phyloP scores from a whole-genome alignment of 2,329 filamentous ascomycete species.

The Pyrenochaeta sp. region DNA sequence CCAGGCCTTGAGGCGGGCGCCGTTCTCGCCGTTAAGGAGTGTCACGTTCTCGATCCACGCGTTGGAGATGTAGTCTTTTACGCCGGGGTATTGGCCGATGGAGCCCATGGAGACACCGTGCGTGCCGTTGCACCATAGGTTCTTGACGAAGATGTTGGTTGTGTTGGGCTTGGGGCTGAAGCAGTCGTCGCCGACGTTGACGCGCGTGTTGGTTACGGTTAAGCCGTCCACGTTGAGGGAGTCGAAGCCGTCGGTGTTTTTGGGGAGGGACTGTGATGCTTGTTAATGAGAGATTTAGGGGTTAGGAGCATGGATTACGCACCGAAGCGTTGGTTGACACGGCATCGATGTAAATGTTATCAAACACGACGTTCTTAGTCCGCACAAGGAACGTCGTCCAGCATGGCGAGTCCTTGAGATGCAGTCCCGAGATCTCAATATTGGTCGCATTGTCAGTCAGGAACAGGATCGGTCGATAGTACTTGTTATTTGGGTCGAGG shows the following conservation, averaged over 20 bases:
- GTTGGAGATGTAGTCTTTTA: conserved; percentile 43
- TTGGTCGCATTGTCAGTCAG: conserved; percentile 68
- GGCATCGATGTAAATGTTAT: conserved; percentile 63
- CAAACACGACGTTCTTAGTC: conserved; percentile 62
- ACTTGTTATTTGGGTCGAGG: conserved; percentile 62
- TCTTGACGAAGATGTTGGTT: conserved; percentile 43
- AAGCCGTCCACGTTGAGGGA: conserved; percentile 64
- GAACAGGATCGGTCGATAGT: conserved; percentile 67
- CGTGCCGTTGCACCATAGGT: conserved; percentile 44
- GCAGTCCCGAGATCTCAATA: conserved; percentile 64
- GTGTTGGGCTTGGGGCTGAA: conserved; percentile 44
- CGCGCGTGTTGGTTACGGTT: conserved; percentile 46
- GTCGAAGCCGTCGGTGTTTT: conserved; percentile 71
- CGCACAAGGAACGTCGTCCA: conserved; percentile 70
- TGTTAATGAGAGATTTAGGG: not conserved
- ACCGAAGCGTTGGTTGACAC: conserved; percentile 57
- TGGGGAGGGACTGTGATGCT: conserved; percentile 53
- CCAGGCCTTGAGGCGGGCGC: conserved; percentile 68
- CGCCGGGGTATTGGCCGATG: conserved; percentile 41
- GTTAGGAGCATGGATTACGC: not conserved
- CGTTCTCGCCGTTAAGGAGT: conserved; percentile 61
- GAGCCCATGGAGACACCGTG: conserved; percentile 44
- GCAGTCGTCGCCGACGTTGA: conserved; percentile 47
- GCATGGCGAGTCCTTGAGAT: conserved; percentile 67
- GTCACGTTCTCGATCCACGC: conserved; percentile 67